Percentiles rank a stretch among this genome's conserved stretches.
phyloP scores from a whole-genome alignment of 331 rosid species.

The Phaseolus coccineus region DNA sequence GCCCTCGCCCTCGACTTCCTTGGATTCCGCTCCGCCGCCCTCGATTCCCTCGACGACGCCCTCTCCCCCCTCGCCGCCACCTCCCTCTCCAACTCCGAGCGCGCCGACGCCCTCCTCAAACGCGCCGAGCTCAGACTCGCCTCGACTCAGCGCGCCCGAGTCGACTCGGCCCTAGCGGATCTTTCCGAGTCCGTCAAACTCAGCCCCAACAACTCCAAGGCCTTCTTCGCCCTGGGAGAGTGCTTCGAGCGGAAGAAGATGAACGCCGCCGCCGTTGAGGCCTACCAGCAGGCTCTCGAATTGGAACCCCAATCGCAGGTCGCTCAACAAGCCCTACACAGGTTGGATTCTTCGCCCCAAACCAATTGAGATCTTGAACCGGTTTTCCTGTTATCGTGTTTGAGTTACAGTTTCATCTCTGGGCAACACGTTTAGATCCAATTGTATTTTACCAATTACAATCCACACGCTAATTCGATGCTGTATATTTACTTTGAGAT shows the following conservation, averaged over 20 bases:
- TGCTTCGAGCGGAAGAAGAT: conserved; percentile 75
- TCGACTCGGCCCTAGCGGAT: conserved; percentile 64
- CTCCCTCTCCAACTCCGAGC: conserved; percentile 61
- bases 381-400: neutral
- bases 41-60: conserved; percentile 73
- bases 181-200: conserved; percentile 57
- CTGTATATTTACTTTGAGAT: neutral
- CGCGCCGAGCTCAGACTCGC: conserved; percentile 76
- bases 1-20: conserved; percentile 72
- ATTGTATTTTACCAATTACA: neutral
- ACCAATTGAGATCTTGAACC: neutral
- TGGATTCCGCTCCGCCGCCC: conserved; percentile 77
- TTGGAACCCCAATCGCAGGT: conserved; percentile 55
- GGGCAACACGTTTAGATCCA: neutral
- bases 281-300: conserved; percentile 64
- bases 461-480: neutral
- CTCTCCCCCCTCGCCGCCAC: conserved; percentile 66
- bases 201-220: conserved; percentile 55
- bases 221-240: conserved; percentile 65
- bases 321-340: conserved; percentile 64
- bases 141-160: conserved; percentile 45
- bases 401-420: neutral
- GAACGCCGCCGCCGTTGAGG: conserved; percentile 61
- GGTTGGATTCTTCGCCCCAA: conserved; percentile 43
- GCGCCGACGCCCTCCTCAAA: conserved; percentile 74